Evolutionary conservation across 2,329 filamentous ascomycete species (phyloP).

Genomic region (Cladophialophora carrionii): DNA sequence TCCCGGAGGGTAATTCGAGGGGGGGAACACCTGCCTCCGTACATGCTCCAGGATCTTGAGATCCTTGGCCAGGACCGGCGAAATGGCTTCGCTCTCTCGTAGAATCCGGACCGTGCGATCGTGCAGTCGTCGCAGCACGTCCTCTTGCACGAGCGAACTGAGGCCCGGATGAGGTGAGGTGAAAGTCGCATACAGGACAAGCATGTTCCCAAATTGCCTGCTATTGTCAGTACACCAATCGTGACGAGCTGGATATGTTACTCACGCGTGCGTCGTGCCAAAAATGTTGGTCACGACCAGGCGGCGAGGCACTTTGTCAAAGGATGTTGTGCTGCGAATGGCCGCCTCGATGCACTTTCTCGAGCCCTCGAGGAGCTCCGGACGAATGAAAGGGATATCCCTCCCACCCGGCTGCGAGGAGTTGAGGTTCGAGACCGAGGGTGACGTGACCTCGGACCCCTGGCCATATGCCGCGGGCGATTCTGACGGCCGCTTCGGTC

Average conservation of each 20-base stretch:
- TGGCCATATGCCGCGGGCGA: conserved; percentile 42
- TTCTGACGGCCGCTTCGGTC: conserved; percentile 33
- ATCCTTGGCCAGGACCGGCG: conserved; percentile 74
- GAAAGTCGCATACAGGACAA: conserved; percentile 84
- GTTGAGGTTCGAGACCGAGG: conserved; percentile 42
- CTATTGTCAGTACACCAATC: conserved; percentile 37
- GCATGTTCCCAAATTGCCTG: conserved; percentile 94
- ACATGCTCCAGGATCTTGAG: conserved; percentile 69
- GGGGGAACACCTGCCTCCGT: conserved; percentile 47
- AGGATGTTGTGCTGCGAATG: conserved; percentile 81
- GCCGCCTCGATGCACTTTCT: conserved; percentile 70
- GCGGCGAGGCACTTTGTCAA: conserved; percentile 67
- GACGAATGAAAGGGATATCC: conserved; percentile 42
- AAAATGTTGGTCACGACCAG: conserved; percentile 94
- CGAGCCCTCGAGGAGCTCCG: conserved; percentile 54
- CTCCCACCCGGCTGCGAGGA: conserved; percentile 42
- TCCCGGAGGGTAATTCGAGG: conserved; percentile 17
- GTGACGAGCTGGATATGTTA: conserved; percentile 38
- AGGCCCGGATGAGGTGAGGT: conserved; percentile 62
- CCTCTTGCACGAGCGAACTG: conserved; percentile 59
- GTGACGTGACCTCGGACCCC: conserved; percentile 45
- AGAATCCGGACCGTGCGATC: conserved; percentile 77
- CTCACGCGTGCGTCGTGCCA: conserved; percentile 94
- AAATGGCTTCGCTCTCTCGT: conserved; percentile 68
- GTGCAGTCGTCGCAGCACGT: conserved; percentile 64